These are phyloP conservation scores for Oryza longistaminata DNA, from an alignment of 176 grass and related monocot species.

Conservation along the genomic window DNA sequence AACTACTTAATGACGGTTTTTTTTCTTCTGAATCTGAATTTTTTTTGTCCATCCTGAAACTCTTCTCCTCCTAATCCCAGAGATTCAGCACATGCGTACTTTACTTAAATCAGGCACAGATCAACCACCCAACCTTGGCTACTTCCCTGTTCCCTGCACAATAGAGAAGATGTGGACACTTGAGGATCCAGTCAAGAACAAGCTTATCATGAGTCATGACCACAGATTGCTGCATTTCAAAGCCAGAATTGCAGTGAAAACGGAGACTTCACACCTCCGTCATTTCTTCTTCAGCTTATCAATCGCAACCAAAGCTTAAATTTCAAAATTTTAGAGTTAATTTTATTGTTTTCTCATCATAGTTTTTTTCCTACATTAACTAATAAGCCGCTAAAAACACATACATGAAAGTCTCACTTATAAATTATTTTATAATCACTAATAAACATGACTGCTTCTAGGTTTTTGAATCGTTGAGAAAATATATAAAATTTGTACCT, in stretches of 20 bases:
- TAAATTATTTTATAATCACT: no score
- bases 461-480: no score
- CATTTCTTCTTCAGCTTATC: no score
- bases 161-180: conserved; percentile 17
- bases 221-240: conserved; percentile 29
- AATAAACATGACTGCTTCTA: no score
- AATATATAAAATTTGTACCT: no score
- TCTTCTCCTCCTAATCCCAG: background rate
- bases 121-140: conserved; percentile 1
- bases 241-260: background rate
- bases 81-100: background rate
- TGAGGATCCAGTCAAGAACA: background rate
- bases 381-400: no score
- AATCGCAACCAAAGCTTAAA: no score
- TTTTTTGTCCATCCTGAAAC: background rate
- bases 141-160: background rate
- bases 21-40: background rate
- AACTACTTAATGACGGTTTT: background rate
- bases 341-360: no score
- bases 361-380: no score
- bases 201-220: background rate
- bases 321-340: no score
- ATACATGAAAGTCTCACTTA: no score
- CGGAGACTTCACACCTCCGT: no score
- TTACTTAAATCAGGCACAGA: conserved; percentile 10